Evolutionary conservation across 2,329 filamentous ascomycete genomes (phyloP), one percentile per base, ranked within the genome.

Genomic region (Scortechinia acanthostroma): DNA sequence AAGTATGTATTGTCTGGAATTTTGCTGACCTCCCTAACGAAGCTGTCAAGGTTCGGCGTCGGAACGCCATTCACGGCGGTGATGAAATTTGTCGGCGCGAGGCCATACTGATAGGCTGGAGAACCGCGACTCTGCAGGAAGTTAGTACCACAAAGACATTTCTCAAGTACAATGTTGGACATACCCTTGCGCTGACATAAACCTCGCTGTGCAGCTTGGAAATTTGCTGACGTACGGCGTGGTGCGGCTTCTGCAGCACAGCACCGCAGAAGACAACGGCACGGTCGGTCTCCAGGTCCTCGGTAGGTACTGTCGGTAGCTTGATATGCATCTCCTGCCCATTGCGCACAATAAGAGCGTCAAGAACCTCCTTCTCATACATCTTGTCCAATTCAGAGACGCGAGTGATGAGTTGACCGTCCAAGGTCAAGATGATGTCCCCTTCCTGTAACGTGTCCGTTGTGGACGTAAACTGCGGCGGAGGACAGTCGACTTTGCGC

Each of bases 1-100:
- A 98, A 98, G 66, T 98, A 98, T 2, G 90, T 95, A 58, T 98
- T 98, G 56, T 98, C 90, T 0, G 88, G 87, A 54, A 98, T 96
- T 63, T 86, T 83, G 54, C 85, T 80, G 16, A 94, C 90, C 51
- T 90, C 86, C 21, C 72, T 71, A 49, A 97, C 71, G 63, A 98
- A 97, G 2, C 78, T 68, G 54, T 88, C 77, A 5, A 98, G 72
- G 55, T 95, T 86, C 1, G 83, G 86, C 0, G 93, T 97, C 15
- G 86, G 73, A 47, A 87, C 78, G 45, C 89, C 90, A 61, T 98
- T 98, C 55, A 98, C 91, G 50, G 93, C 89, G 0, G 91, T 94
- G 62, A 98, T 88, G 65, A 98, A 98, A 64, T 97, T 98, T 15
- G 93, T 98, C 1, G 91, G 91, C 3, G 91, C 88, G 22, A 98